These are phyloP conservation scores for Pezicula neosporulosa DNA, from an alignment of 2,329 filamentous ascomycete species.

Conservation along the genomic window DNA sequence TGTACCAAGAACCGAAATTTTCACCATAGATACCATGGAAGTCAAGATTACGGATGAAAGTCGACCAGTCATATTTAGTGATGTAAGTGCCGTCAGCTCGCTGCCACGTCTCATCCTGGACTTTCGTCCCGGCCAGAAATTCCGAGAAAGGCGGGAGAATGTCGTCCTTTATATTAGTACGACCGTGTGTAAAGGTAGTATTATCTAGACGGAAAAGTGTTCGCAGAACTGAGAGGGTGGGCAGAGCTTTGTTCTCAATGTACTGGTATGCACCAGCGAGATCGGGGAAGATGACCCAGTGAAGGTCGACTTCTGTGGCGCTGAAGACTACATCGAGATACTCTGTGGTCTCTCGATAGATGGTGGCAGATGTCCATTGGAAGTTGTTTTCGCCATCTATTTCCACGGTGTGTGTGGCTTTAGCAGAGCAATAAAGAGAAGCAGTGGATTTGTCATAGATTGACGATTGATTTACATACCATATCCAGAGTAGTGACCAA, in stretches of 20 bases:
- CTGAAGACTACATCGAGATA: conserved; percentile 46
- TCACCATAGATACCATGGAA: conserved; percentile 48
- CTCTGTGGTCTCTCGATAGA: conserved; percentile 35
- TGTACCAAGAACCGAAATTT: conserved; percentile 47
- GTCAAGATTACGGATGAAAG: conserved; percentile 35
- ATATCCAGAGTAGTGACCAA: conserved; percentile 12
- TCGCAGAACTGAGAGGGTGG: conserved; percentile 45
- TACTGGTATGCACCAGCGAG: conserved; percentile 53
- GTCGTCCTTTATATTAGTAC: conserved; percentile 42
- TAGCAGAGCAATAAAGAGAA: background rate
- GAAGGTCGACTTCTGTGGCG: conserved; percentile 43
- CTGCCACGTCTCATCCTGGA: conserved; percentile 52
- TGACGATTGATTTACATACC: conserved; percentile 1
- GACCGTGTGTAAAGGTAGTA: conserved; percentile 41
- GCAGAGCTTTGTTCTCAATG: conserved; percentile 46
- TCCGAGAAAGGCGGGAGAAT: conserved; percentile 39
- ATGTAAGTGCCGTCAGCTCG: conserved; percentile 43
- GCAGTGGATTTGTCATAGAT: no score
- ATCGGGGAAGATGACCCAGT: conserved; percentile 47
- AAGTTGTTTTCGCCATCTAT: conserved; percentile 44
- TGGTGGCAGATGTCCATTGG: conserved; percentile 42
- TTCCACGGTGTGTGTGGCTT: background rate
- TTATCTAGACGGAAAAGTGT: conserved; percentile 48
- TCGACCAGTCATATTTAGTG: conserved; percentile 35
- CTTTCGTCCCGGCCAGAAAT: conserved; percentile 40